Evolutionary conservation across 176 grass and related monocot species (phyloP).

Genomic region (Ensete ventricosum): DNA sequence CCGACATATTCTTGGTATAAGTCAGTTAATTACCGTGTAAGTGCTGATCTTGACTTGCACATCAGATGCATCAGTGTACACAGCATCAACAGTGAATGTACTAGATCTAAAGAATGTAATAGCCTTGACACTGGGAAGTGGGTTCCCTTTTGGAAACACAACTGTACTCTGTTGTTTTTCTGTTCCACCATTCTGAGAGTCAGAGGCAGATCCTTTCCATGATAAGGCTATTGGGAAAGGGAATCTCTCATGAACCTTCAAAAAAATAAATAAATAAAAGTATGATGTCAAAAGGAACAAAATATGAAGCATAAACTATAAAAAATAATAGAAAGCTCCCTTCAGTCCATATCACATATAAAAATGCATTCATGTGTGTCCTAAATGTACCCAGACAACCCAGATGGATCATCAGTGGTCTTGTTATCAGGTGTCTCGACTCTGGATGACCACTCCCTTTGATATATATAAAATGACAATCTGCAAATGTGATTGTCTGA

Average conservation of each 20-base stretch:
- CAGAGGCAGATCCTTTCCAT: slow-evolving; percentile 43
- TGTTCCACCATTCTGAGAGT: slow-evolving; percentile 33
- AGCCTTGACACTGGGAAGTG: slow-evolving; percentile 52
- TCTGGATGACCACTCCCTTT: no score
- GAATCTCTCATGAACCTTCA: slow-evolving; percentile 70
- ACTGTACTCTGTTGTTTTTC: slow-evolving; percentile 34
- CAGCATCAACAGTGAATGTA: slow-evolving; percentile 60
- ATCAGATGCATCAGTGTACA: slow-evolving; percentile 26
- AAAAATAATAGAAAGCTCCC: background rate
- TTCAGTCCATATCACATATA: background rate
- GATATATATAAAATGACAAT: no score
- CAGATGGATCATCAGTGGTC: background rate
- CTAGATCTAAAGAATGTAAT: slow-evolving; percentile 45
- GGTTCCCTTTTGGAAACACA: slow-evolving; percentile 61
- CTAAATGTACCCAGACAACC: background rate
- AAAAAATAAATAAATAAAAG: background rate
- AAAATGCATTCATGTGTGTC: background rate
- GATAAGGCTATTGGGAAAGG: slow-evolving; percentile 71
- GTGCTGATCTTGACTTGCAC: slow-evolving; percentile 50
- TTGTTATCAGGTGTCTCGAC: no score
- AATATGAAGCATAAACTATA: background rate
- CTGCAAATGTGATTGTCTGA: no score
- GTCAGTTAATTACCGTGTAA: slow-evolving; percentile 42
- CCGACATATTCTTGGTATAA: background rate
- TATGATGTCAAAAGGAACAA: background rate